Conservation (phyloP, 2,329 filamentous ascomycete species). For the Lanzia echinophila region DNA sequence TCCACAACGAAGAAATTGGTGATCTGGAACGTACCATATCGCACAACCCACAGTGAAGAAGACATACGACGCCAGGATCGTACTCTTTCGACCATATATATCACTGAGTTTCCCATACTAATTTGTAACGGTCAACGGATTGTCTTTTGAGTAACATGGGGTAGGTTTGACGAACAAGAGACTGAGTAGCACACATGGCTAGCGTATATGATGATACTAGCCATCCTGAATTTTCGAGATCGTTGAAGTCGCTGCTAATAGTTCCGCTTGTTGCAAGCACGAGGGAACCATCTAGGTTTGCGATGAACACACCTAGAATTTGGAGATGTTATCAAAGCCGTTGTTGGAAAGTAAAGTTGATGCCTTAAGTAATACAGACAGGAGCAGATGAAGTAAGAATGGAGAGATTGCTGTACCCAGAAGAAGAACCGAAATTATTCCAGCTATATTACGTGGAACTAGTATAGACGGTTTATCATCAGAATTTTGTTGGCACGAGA, state of each 20-base stretch:
- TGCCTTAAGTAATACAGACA: not conserved
- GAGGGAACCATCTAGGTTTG: conserved; percentile 55
- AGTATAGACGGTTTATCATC: not conserved
- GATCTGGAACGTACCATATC: conserved; percentile 34
- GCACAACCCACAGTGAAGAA: conserved; percentile 40
- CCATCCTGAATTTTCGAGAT: conserved; percentile 52
- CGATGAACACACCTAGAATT: conserved; percentile 52
- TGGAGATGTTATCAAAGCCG: not conserved
- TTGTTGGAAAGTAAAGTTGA: not conserved
- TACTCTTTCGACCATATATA: conserved; percentile 35
- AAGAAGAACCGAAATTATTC: conserved; percentile 18
- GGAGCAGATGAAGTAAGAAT: not conserved
- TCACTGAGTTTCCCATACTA: conserved; percentile 44
- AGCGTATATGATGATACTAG: conserved; percentile 46
- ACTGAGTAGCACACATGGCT: conserved; percentile 46
- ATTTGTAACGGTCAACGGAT: not conserved
- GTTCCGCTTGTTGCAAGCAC: conserved; percentile 57
- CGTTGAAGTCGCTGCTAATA: conserved; percentile 54
- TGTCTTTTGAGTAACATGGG: not conserved
- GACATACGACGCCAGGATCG: not conserved
- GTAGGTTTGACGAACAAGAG: conserved; percentile 36
- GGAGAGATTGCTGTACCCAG: conserved; percentile 6
- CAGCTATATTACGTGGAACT: conserved; percentile 10
- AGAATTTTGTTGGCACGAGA: not conserved
- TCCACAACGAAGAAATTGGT: conserved; percentile 12